These are phyloP conservation scores for Ganoderma multipileum DNA, from an alignment of 1,284 basidiomycete genomes.

Conservation along the genomic window DNA sequence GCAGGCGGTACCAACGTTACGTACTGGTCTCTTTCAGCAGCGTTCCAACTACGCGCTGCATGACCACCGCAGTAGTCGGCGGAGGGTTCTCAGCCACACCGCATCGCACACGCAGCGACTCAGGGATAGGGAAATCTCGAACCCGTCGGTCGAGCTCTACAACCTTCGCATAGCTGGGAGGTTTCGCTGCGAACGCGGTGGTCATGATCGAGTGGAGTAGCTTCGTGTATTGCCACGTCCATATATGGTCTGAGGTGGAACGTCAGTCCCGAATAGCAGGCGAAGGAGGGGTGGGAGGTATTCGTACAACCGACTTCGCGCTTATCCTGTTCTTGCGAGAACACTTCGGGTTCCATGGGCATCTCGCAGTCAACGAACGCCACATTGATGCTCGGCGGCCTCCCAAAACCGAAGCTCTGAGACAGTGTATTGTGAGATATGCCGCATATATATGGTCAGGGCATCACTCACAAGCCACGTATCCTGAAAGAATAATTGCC, in stretches of 20 bases:
- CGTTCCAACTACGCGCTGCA: conserved; percentile 58
- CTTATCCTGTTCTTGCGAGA: conserved; percentile 44
- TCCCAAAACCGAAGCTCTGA: conserved; percentile 68
- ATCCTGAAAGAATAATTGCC: conserved; percentile 67
- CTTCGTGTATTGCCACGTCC: conserved; percentile 60
- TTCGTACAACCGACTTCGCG: conserved; percentile 57
- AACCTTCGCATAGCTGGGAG: conserved; percentile 52
- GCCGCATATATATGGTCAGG: not conserved
- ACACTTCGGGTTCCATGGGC: conserved; percentile 52
- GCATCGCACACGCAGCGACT: conserved; percentile 50
- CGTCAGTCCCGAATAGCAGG: not conserved
- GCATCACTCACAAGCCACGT: conserved; percentile 58
- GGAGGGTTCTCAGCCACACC: conserved; percentile 30
- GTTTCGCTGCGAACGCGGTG: conserved; percentile 59
- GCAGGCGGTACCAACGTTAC: conserved; percentile 28
- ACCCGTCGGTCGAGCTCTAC: conserved; percentile 51
- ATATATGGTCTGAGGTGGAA: conserved; percentile 53
- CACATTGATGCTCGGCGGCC: conserved; percentile 62
- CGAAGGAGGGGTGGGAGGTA: not conserved
- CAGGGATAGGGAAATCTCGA: conserved; percentile 57
- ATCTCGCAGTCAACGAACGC: conserved; percentile 63
- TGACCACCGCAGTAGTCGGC: conserved; percentile 32
- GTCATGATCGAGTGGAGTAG: conserved; percentile 59
- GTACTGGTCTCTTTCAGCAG: conserved; percentile 64
- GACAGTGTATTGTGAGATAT: conserved; percentile 1